Evolutionary conservation across 257 asterid genomes (phyloP), one percentile per base, ranked within the genome.

Genomic region (Solanum etuberosum): DNA sequence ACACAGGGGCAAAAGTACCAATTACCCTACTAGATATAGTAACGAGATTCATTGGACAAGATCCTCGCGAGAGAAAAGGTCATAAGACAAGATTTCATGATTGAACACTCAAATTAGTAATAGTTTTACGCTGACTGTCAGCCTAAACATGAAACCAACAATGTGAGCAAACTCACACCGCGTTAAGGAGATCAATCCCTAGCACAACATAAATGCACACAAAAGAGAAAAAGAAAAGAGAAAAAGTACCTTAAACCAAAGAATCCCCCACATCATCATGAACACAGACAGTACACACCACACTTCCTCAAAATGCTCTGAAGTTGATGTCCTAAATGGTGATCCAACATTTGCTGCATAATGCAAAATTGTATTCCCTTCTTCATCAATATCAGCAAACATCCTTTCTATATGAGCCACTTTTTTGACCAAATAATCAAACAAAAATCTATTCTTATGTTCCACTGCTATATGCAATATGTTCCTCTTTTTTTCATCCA

Each of bases 221-320:
- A n/a, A 77, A 77, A 46, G 25, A 25, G 37, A 25, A 7, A 7
- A n/a, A 14, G 12, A 3, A 29, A 1, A 29, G 9, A 27, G 48
- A 68, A 76, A 37, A 8, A 27, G 48, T 84, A 84, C 86, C 86
- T 84, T 46, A 35, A 86, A 86, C 88, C 88, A 86, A 46, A 86
- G 73, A 11, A 86, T 43, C 27, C 68, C 84, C 88, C 88, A 86
- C 65, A 80, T 42, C 88, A 86, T 70, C 84, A 38, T 48, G 42
- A 70, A 37, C 11, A 73, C 63, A 71, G 81, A 63, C 63, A 78
- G 4, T 0, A 78, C 7, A 78, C 84, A 78, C 38, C 84, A 78
- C 1, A 78, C 6, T 18, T 78, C 84, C 4, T 78, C 84, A 46
- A 25, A 46, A 43, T 78, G 84, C 9, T 78, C 84, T 42, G 37